Evolutionary conservation across 768 basidiomycete genomes (phyloP).

Genomic region (Amyloporia xantha): DNA sequence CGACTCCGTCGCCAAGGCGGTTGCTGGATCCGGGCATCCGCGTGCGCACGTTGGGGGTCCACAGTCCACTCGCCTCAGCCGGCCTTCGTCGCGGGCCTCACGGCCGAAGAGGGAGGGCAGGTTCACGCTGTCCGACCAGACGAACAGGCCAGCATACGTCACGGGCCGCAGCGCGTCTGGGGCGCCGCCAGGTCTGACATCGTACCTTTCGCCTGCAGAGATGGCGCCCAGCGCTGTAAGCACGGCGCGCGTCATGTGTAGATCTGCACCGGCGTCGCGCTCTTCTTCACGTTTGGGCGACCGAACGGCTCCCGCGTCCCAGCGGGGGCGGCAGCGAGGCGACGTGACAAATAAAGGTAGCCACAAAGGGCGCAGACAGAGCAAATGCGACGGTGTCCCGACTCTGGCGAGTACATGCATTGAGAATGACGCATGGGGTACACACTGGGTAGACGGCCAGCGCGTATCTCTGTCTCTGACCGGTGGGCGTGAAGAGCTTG

Average conservation of each 20-base stretch:
- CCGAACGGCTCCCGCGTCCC: constrained; percentile 9
- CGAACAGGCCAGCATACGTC: constrained; percentile 16
- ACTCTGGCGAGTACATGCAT: constrained; percentile 53
- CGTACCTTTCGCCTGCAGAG: constrained; percentile 26
- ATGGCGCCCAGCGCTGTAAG: constrained; percentile 37
- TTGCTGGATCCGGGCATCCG: constrained; percentile 44
- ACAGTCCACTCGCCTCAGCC: constrained; percentile 10
- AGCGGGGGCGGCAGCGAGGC: neutral
- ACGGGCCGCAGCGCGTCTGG: constrained; percentile 11
- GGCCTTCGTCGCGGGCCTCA: constrained; percentile 13
- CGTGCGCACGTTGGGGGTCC: constrained; percentile 39
- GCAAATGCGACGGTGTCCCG: constrained; percentile 38
- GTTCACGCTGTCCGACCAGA: constrained; percentile 20
- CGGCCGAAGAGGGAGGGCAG: constrained; percentile 14
- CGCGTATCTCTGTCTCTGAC: constrained; percentile 15
- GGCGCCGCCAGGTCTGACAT: constrained; percentile 11
- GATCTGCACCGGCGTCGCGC: constrained; percentile 64
- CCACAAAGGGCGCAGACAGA: constrained; percentile 15
- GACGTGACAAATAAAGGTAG: neutral
- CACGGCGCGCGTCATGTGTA: constrained; percentile 54
- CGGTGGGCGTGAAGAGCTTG: constrained; percentile 10
- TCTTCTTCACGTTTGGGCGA: constrained; percentile 38
- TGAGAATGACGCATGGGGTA: constrained; percentile 52
- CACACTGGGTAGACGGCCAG: constrained; percentile 20
- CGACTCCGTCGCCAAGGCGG: constrained; percentile 59